Base-by-base conservation (phyloP, 257 asterid species). In the Solanum medicagineum region DNA sequence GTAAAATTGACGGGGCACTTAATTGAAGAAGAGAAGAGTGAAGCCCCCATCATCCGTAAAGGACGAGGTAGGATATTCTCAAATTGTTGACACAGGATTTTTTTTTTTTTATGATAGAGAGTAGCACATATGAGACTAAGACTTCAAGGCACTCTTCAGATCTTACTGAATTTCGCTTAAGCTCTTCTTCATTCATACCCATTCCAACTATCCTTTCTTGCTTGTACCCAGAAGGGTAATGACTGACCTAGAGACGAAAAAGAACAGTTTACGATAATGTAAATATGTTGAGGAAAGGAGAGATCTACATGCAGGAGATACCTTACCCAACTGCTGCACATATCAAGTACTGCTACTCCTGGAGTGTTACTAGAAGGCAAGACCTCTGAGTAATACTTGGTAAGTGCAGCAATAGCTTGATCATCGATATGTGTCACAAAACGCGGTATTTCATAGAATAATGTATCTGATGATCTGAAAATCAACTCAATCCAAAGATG, bases 271-370 rank as follows among this genome's bases (percentile, higher is more conserved):
- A 77, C 22, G 85, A 71, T 68, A n/a, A 70, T 20, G 55, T 32
- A 68, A 75, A 16, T 32, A 49, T 74, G 53, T 22, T 36, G 22
- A 85, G 68, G 13, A n/a, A 81, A 53, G 62, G 60, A 49, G 47
- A 60, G 51, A 85, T 44, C 74, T 54, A 47, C 36, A 75, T 40
- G 71, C 19, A 59, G 68, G 29, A 55, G 47, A 85, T 66, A 83
- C 85, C 93, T 88, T 85, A 93, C 99, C 99, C 98, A 97, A 87
- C 98, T 97, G 92, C 99, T 94, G 88, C 99, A 97, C 97, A 94
- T 89, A 92, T 97, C 99, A 20, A 95, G 98, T 83, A 97, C 56
- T 60, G 98, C 97, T 85, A 95, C 98, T 70, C 98, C 97, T 8
- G 95, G 94, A 85, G 94, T 88, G 83, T 92, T 85, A 88, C 94